Evolutionary conservation across 2,329 filamentous ascomycete species (phyloP), one percentile per base, ranked within the genome.

Genomic region (Byssoonygena ceratinophila): DNA sequence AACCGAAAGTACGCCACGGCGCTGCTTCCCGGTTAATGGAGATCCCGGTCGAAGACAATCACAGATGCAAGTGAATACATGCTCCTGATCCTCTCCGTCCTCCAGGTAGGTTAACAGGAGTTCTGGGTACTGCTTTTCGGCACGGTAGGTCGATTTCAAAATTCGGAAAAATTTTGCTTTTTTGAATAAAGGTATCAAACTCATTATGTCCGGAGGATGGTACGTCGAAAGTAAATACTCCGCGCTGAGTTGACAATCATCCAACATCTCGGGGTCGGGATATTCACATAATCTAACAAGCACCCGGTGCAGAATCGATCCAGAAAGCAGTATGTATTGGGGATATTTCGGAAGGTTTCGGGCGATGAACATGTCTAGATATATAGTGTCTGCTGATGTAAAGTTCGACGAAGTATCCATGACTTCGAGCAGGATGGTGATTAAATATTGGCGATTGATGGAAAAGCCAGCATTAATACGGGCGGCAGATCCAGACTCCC

Each of bases 351-450:
- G 87, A 46, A 98, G 72, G 64, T 95, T 98, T 52, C 92, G 82
- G 16, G 92, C 91, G 64, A 98, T 85, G 64, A 98, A 98, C 89
- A 98, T 98, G 68, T 98, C 89, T 41, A 98, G 78, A 67, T 95
- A 98, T 52, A 98, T 87, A 11, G 86, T 90, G 63, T 97, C 89
- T 55, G 85, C 81, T 0, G 82, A 70, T 0, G 82, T 79, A 67
- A 95, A 97, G 44, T 86, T 81, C 3, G 77, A 74, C 0, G 81
- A 72, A 43, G 49, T 29, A 9, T 58, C 48, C 87, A 98, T 94
- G 25, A 96, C 84, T 65, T 95, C 89, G 9, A 94, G 76, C 54
- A 98, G 72, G 53, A 96, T 94, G 44, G 87, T 91, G 58, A 96
- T 79, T 55, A 98, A 82, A 62, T 94, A 95, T 67, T 98, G 92